These are phyloP conservation scores for Castanopsis chinensis DNA, from an alignment of 306 rosid genomes.

Conservation along the genomic window DNA sequence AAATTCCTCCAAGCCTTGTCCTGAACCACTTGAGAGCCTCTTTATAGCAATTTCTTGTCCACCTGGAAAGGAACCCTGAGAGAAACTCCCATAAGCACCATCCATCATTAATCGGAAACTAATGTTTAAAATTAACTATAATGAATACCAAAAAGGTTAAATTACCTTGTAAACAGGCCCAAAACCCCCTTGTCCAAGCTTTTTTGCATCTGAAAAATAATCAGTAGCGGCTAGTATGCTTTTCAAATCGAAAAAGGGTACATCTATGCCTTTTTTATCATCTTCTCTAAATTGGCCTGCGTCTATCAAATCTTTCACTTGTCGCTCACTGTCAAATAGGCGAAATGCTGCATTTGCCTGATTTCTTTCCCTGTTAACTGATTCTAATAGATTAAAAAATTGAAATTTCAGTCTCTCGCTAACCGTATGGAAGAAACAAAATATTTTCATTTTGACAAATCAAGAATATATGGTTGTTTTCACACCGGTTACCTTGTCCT, in stretches of 20 bases:
- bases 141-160: not conserved
- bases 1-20: conserved; percentile 20
- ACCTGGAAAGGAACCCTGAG: conserved; percentile 9
- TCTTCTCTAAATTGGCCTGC: conserved; percentile 8
- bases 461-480: no score
- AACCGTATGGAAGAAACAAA: not conserved
- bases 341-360: not conserved
- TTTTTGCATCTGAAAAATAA: not conserved
- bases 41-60: conserved; percentile 19
- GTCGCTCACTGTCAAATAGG: not conserved
- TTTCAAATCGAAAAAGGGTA: conserved; percentile 13
- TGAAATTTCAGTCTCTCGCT: not conserved
- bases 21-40: conserved; percentile 5
- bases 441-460: not conserved
- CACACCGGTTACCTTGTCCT: conserved; percentile 2
- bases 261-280: conserved; percentile 12
- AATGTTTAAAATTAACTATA: not conserved
- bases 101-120: not conserved
- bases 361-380: conserved; percentile 24
- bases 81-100: not conserved
- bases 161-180: not conserved
- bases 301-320: not conserved
- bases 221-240: not conserved
- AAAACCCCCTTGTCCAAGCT: not conserved
- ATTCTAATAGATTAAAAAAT: not conserved